Conservation (phyloP, 768 basidiomycete species). For the Lactarius akahatsu region DNA sequence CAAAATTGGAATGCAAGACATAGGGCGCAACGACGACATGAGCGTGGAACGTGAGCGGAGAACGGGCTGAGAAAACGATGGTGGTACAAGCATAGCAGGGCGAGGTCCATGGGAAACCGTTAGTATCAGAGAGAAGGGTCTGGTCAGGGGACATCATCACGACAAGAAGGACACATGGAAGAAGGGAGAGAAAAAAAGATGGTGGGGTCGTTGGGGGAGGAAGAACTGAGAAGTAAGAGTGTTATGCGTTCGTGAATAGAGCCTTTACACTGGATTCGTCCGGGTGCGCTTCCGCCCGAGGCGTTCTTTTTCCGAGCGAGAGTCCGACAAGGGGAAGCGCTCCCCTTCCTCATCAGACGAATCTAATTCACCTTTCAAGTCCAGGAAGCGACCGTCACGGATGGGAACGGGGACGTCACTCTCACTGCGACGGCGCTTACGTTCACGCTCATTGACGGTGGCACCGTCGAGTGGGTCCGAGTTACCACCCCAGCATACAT, state of each 20-base stretch:
- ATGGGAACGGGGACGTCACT: constrained; percentile 12
- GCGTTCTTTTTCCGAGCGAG: constrained; percentile 26
- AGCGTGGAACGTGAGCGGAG: constrained; percentile 18
- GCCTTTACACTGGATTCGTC: constrained; percentile 22
- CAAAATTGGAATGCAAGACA: constrained; percentile 23
- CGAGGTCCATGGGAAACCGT: constrained; percentile 15
- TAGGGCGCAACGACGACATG: constrained; percentile 18
- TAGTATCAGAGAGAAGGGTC: constrained; percentile 4
- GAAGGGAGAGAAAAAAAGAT: not conserved
- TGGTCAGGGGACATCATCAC: constrained; percentile 4
- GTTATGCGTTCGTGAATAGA: constrained; percentile 13
- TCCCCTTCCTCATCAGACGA: constrained; percentile 23
- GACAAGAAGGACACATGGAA: not conserved
- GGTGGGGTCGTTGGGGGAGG: not conserved
- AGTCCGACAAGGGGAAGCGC: constrained; percentile 27
- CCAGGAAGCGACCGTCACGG: constrained; percentile 12
- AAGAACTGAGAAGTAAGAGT: not conserved
- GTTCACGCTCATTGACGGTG: constrained; percentile 15
- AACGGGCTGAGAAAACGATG: constrained; percentile 6
- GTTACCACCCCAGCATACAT: constrained; percentile 32
- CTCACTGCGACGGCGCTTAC: constrained; percentile 23
- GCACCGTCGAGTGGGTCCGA: constrained; percentile 6
- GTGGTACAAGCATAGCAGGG: constrained; percentile 24
- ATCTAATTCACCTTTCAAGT: constrained; percentile 16
- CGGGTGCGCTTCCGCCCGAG: constrained; percentile 24